phyloP scores from a whole-genome alignment of 2,329 filamentous ascomycete genomes.

The Alternaria conjuncta region DNA sequence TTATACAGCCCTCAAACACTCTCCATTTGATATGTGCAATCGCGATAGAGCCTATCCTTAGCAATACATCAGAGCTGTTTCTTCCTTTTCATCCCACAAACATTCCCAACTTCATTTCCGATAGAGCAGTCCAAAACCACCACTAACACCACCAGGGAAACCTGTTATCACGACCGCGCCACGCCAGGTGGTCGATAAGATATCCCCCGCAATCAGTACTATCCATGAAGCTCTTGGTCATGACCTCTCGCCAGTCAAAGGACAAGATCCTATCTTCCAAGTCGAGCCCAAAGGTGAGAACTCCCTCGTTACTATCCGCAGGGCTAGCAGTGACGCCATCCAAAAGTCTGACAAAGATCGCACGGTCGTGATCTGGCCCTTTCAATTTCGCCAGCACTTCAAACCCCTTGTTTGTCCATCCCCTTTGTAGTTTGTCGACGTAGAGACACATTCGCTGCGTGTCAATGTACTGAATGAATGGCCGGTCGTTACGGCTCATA shows the following conservation, averaged over 20 bases:
- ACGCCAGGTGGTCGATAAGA: not conserved
- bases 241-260: not conserved
- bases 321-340: not conserved
- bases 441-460: not conserved
- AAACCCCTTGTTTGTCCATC: not conserved
- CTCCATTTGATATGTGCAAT: no score
- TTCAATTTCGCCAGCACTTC: not conserved
- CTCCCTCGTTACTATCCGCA: not conserved
- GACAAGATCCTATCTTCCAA: not conserved
- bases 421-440: not conserved
- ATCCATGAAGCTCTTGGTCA: not conserved
- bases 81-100: not conserved
- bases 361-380: not conserved
- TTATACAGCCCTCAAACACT: not conserved
- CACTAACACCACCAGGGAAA: not conserved
- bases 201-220: not conserved
- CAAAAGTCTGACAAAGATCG: not conserved
- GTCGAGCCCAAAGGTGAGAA: not conserved
- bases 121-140: not conserved
- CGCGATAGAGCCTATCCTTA: not conserved
- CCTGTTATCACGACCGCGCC: not conserved
- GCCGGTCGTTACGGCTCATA: not conserved
- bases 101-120: not conserved
- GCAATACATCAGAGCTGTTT: not conserved
- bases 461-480: not conserved